Base-by-base conservation (phyloP, 306 rosid species). In the Myrica gale region DNA sequence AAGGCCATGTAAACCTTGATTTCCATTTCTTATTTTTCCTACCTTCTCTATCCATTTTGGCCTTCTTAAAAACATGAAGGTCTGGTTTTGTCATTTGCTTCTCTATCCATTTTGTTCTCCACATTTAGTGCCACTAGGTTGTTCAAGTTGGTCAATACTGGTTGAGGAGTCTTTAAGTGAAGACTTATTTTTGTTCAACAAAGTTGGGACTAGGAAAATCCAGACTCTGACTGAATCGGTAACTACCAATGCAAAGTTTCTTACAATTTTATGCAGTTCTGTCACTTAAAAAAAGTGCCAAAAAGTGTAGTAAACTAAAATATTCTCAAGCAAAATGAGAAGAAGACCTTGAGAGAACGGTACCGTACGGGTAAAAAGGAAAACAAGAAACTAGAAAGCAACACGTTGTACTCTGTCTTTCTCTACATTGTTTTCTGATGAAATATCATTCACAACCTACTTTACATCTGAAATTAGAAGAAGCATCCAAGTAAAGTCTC, bases 151-250 rank as follows among this genome's bases (percentile, higher is more conserved):
- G n/a, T 68, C 42, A 52, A 23, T 76, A 76, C 82, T 53, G 46
- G 46, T 61, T 42, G 73, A 44, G 54, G 32, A 58, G 42, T 21
- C 61, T 68, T 51, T 21, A 50, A 39, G 74, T 65, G 57, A 44
- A 75, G 77, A 47, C 79, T 75, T 63, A 66, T 54, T 68, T 74
- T 76, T 80, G 39, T 75, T 73, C 68, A 53, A 66, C 67, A 50
- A 13, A 74, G 23, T 74, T 72, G 62, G 78, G 48, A 60, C 67
- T 52, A 58, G 85, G 76, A 70, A n/a, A n/a, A n/a, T n/a, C n/a
- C n/a, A n/a, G n/a, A n/a, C n/a, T n/a, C n/a, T n/a, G n/a, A 23
- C 26, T 23, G 26, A 23, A 23, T 23, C 26, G 26, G 26, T 23
- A 23, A 23, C 67, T 71, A 65, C 82, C 84, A 75, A 63, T 75